Evolutionary conservation across 768 basidiomycete genomes (phyloP).

Genomic region (Russula ochroleuca): DNA sequence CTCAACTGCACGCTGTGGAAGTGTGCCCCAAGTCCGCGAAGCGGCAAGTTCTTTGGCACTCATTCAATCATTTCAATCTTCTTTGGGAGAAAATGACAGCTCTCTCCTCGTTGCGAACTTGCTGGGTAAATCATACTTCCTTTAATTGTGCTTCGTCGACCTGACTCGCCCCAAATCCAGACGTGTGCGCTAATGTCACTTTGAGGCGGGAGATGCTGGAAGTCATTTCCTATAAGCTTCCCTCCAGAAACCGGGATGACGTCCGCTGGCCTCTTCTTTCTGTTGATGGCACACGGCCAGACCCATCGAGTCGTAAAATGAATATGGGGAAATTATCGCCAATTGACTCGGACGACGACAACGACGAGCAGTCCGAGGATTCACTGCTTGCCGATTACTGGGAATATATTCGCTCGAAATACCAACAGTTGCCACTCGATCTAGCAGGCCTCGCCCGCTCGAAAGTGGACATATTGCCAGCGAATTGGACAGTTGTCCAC

Average conservation of each 20-base stretch:
- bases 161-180: conserved; percentile 39
- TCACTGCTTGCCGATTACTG: conserved; percentile 54
- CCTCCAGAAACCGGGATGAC: conserved; percentile 51
- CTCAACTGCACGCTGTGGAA: conserved; percentile 53
- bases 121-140: conserved; percentile 44
- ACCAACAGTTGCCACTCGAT: conserved; percentile 45
- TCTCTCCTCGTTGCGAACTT: conserved; percentile 58
- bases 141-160: background rate
- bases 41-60: conserved; percentile 65
- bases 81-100: conserved; percentile 56
- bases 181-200: conserved; percentile 70
- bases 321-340: conserved; percentile 28
- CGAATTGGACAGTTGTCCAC: conserved; percentile 78
- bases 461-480: conserved; percentile 50
- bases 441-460: conserved; percentile 41
- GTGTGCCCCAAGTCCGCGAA: conserved; percentile 68
- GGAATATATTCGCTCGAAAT: conserved; percentile 52
- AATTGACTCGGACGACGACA: conserved; percentile 38
- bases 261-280: conserved; percentile 65
- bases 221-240: conserved; percentile 68
- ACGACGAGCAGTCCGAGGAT: conserved; percentile 34
- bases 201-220: conserved; percentile 85
- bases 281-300: conserved; percentile 42
- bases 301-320: conserved; percentile 28
- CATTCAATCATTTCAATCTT: conserved; percentile 72